phyloP scores from a whole-genome alignment of 805 yeast species.

The Metschnikowia dekortorum region DNA sequence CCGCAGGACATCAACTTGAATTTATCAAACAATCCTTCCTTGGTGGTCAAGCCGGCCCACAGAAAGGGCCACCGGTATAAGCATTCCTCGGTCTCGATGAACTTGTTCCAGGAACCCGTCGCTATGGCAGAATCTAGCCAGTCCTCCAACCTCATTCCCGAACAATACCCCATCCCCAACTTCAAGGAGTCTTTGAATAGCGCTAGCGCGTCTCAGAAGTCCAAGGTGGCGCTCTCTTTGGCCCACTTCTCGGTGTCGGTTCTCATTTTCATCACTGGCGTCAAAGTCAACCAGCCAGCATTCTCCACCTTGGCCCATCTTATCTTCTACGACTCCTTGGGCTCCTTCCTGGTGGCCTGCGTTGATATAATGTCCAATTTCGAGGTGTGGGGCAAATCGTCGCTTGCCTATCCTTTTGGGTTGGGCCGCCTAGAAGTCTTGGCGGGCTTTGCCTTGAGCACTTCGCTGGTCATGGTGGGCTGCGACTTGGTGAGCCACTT shows the following conservation, averaged over 20 bases:
- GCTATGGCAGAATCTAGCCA: slow-evolving; percentile 36
- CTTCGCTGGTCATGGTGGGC: slow-evolving; percentile 86
- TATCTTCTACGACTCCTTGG: slow-evolving; percentile 79
- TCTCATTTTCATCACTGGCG: slow-evolving; percentile 57
- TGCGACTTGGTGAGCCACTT: slow-evolving; percentile 83
- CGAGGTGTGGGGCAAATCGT: slow-evolving; percentile 83
- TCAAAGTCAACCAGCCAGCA: slow-evolving; percentile 51
- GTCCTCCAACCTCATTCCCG: slow-evolving; percentile 59
- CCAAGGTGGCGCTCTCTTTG: slow-evolving; percentile 54
- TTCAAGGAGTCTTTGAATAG: slow-evolving; percentile 58
- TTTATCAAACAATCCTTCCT: slow-evolving; percentile 15
- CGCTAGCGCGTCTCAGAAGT: slow-evolving; percentile 52
- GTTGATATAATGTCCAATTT: slow-evolving; percentile 87
- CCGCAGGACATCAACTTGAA: slow-evolving; percentile 38
- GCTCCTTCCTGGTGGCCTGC: slow-evolving; percentile 60
- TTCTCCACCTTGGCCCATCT: slow-evolving; percentile 81
- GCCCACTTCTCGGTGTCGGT: slow-evolving; percentile 54
- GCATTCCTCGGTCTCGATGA: slow-evolving; percentile 95
- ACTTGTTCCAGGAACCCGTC: slow-evolving; percentile 90
- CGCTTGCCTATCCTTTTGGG: slow-evolving; percentile 87
- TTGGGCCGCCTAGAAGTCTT: slow-evolving; percentile 86
- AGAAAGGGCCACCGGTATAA: slow-evolving; percentile 94
- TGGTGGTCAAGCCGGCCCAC: slow-evolving; percentile 50
- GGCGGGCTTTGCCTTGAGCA: slow-evolving; percentile 80
- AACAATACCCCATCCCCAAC: slow-evolving; percentile 70